These are phyloP conservation scores for Trichoderma sp. DNA, from an alignment of 2,329 filamentous ascomycete species.

Conservation along the genomic window DNA sequence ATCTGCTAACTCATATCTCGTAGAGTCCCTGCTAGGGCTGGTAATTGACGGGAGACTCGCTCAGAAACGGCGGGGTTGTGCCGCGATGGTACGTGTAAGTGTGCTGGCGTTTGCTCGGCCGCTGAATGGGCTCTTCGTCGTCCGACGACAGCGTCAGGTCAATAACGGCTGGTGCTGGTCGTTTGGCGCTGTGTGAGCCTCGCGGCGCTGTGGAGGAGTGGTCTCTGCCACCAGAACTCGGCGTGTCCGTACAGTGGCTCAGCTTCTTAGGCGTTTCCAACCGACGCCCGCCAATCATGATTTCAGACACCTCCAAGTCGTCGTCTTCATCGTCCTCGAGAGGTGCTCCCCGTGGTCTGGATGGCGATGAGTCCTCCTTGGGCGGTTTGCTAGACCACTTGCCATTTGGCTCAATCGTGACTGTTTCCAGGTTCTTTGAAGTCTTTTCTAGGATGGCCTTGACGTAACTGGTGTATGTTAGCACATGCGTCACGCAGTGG, in stretches of 20 bases:
- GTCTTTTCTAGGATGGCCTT: constrained; percentile 82
- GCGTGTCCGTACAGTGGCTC: constrained; percentile 42
- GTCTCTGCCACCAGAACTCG: constrained; percentile 41
- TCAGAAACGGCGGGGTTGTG: constrained; percentile 17
- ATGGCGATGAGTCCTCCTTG: constrained; percentile 35
- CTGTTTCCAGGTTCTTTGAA: constrained; percentile 71
- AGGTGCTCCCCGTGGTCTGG: constrained; percentile 34
- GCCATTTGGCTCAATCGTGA: constrained; percentile 86
- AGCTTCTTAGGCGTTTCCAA: constrained; percentile 42
- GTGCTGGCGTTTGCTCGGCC: constrained; percentile 51
- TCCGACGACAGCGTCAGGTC: constrained; percentile 60
- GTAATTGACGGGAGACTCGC: constrained; percentile 22
- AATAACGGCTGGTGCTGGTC: constrained; percentile 55
- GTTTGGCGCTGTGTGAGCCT: constrained; percentile 47
- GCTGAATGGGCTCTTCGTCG: constrained; percentile 51
- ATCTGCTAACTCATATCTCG: not conserved
- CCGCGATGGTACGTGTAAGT: constrained; percentile 31
- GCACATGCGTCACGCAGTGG: not conserved
- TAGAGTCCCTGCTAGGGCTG: constrained; percentile 1
- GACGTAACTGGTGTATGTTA: constrained; percentile 64
- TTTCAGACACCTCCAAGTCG: constrained; percentile 52
- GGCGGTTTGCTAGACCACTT: constrained; percentile 61
- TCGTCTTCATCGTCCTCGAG: constrained; percentile 50
- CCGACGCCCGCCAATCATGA: constrained; percentile 39
- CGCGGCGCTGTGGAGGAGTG: constrained; percentile 41